Percentiles rank a stretch among this genome's conserved stretches.
Evolutionary conservation across 108 stramenopile species (phyloP).

Genomic region (Stephanodiscus minutulus): DNA sequence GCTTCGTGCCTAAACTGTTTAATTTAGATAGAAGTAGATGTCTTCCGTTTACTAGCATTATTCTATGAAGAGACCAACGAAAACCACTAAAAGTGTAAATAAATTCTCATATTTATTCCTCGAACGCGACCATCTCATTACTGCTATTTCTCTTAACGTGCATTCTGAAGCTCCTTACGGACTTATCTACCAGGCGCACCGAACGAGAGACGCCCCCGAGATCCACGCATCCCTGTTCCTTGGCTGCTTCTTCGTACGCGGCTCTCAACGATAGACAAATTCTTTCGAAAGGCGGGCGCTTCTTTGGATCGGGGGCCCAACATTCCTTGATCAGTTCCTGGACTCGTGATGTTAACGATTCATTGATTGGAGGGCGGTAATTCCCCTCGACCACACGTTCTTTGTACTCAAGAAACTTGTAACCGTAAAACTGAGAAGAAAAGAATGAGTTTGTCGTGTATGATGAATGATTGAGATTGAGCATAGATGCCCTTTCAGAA

Average conservation of each 20-base stretch:
- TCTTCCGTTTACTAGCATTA: too few species aligned
- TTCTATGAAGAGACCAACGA: too few species aligned
- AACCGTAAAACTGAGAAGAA: constrained; percentile 32
- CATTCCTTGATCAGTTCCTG: constrained; percentile 39
- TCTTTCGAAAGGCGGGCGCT: constrained; percentile 41
- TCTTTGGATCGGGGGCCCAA: constrained; percentile 41
- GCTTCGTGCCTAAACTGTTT: too few species aligned
- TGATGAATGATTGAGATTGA: neutral
- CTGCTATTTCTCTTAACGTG: neutral
- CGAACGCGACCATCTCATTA: neutral
- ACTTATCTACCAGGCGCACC: constrained; percentile 19
- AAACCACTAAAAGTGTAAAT: neutral
- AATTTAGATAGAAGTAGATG: too few species aligned
- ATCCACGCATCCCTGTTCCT: neutral
- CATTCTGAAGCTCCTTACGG: constrained; percentile 28
- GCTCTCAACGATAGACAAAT: constrained; percentile 32
- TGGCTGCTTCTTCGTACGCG: constrained; percentile 18
- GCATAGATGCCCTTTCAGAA: neutral
- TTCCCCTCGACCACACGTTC: constrained; percentile 25
- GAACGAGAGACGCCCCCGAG: constrained; percentile 14
- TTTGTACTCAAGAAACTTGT: constrained; percentile 18
- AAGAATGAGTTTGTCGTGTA: neutral
- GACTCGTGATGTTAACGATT: constrained; percentile 26
- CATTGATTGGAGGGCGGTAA: constrained; percentile 32
- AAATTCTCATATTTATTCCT: neutral